Percentiles rank a stretch among this genome's conserved stretches.
Evolutionary conservation across 2,329 filamentous ascomycete genomes (phyloP).

Genomic region (Dryadomyces quercus-mongolicae): DNA sequence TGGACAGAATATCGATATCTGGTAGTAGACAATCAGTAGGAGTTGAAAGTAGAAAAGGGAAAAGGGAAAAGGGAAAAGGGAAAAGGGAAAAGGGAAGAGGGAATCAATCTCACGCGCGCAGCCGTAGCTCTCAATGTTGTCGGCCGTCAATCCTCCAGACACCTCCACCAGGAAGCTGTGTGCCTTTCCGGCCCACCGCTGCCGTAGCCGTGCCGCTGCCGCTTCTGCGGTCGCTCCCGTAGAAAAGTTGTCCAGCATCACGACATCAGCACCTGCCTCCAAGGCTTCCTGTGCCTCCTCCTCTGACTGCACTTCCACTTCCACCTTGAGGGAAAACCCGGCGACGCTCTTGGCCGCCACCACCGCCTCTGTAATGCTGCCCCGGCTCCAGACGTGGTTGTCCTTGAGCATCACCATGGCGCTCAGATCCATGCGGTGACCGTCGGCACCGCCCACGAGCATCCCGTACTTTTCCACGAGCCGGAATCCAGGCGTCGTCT

Average conservation of each 20-base stretch:
- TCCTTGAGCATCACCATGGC: constrained; percentile 99
- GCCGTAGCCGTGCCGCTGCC: constrained; percentile 64
- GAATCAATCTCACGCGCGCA: constrained; percentile 45
- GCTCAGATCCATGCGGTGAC: constrained; percentile 81
- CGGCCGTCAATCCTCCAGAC: constrained; percentile 74
- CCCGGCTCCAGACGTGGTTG: constrained; percentile 91
- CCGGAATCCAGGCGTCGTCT: constrained; percentile 92
- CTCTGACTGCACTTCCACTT: constrained; percentile 88
- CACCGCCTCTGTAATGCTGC: constrained; percentile 78
- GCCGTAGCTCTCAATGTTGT: constrained; percentile 76
- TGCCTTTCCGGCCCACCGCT: constrained; percentile 62
- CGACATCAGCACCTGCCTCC: constrained; percentile 77
- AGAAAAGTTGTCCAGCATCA: constrained; percentile 92
- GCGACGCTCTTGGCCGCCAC: constrained; percentile 69
- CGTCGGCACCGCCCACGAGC: constrained; percentile 84
- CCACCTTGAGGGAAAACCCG: constrained; percentile 86
- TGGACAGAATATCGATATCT: constrained; percentile 93
- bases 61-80: background rate
- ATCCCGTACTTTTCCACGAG: constrained; percentile 98
- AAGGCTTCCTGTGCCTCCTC: constrained; percentile 87
- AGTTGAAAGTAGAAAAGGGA: background rate
- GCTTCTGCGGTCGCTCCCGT: constrained; percentile 62
- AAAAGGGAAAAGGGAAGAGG: background rate
- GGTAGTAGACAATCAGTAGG: background rate
- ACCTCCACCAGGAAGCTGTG: constrained; percentile 73